phyloP scores from a whole-genome alignment of 2,329 filamentous ascomycete genomes.

The Ceratocystis albifundus region DNA sequence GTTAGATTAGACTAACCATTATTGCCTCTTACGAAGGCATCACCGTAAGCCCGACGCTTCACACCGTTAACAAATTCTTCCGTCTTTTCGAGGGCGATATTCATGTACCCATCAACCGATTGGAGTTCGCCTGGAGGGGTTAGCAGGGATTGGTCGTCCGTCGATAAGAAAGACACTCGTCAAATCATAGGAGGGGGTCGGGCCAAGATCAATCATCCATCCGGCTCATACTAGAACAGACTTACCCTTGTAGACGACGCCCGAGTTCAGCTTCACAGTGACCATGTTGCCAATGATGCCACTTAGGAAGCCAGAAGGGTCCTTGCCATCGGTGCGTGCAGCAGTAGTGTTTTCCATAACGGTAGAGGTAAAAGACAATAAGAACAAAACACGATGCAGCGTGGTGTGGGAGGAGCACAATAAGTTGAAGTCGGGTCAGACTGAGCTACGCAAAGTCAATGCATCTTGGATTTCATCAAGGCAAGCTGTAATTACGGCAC shows the following conservation, averaged over 20 bases:
- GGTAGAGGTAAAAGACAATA: background rate
- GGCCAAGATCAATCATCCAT: background rate
- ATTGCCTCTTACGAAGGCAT: slow-evolving; percentile 92
- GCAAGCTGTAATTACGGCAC: background rate
- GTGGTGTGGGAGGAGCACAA: background rate
- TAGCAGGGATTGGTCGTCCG: background rate
- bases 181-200: background rate
- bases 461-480: background rate
- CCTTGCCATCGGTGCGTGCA: slow-evolving; percentile 61
- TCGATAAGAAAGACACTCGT: background rate
- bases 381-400: background rate
- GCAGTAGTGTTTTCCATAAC: slow-evolving; percentile 62
- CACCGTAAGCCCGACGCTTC: slow-evolving; percentile 73
- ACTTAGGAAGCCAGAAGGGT: slow-evolving; percentile 84
- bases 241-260: slow-evolving; percentile 89
- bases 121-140: slow-evolving; percentile 66
- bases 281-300: slow-evolving; percentile 92
- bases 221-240: background rate
- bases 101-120: slow-evolving; percentile 98
- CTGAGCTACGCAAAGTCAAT: background rate
- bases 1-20: slow-evolving; percentile 52
- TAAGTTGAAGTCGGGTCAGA: background rate
- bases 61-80: slow-evolving; percentile 81
- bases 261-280: slow-evolving; percentile 96
- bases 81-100: slow-evolving; percentile 94